These are phyloP conservation scores for Diaporthe australafricana DNA, from an alignment of 2,329 filamentous ascomycete species.

Conservation along the genomic window DNA sequence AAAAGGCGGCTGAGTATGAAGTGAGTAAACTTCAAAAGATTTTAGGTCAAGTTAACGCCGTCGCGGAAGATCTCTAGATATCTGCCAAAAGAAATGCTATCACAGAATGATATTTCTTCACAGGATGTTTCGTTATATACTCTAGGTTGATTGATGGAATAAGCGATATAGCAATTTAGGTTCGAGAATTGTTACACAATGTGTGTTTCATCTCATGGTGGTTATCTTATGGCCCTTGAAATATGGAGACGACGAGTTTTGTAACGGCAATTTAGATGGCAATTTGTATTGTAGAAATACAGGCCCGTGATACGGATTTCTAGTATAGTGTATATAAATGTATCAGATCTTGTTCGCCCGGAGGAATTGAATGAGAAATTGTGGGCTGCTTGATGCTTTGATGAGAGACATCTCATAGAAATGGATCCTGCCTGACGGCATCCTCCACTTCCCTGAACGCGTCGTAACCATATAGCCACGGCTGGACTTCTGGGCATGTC, in stretches of 20 bases:
- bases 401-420: not conserved
- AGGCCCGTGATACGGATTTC: too few relatives aligned
- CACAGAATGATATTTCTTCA: too few relatives aligned
- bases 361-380: not conserved
- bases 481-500: constrained; percentile 72
- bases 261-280: too few relatives aligned
- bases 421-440: constrained; percentile 41
- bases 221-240: not conserved
- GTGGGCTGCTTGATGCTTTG: not conserved
- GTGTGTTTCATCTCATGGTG: too few relatives aligned
- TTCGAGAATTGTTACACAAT: too few relatives aligned
- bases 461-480: constrained; percentile 75
- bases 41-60: constrained; percentile 4
- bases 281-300: not conserved
- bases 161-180: too few relatives aligned
- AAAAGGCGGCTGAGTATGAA: constrained; percentile 45
- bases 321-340: not conserved
- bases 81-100: not conserved
- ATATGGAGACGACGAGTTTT: not conserved
- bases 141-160: too few relatives aligned
- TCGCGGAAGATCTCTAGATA: not conserved
- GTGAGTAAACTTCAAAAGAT: constrained; percentile 37
- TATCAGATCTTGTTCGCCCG: not conserved
- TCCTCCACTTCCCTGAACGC: constrained; percentile 65
- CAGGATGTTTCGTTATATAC: too few relatives aligned